phyloP scores from a whole-genome alignment of 306 rosid genomes.

The Casuarina equisetifolia region DNA sequence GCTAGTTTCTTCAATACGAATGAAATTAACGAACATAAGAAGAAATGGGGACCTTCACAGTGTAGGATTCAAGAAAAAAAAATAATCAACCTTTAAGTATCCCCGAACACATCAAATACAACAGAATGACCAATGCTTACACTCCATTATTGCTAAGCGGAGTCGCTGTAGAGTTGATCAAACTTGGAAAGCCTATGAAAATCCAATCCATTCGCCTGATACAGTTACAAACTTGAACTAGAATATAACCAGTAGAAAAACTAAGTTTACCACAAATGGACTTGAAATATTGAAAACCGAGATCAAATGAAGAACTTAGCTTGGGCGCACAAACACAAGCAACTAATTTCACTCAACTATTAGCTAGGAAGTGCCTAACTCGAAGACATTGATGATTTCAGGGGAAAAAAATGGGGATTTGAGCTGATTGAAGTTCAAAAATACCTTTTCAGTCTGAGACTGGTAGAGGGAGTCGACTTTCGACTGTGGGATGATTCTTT shows the following conservation, averaged over 20 bases:
- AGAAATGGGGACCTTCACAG: background rate
- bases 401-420: background rate
- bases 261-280: background rate
- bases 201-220: background rate
- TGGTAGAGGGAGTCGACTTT: slow-evolving; percentile 88
- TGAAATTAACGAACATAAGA: background rate
- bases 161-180: background rate
- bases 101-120: background rate
- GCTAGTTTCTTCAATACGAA: background rate
- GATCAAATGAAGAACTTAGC: background rate
- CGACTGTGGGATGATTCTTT: slow-evolving; percentile 85
- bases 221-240: background rate
- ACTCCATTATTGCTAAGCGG: background rate
- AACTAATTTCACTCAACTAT: background rate
- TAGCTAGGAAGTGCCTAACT: background rate
- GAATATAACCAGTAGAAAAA: background rate
- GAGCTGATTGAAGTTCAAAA: slow-evolving; percentile 9
- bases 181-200: background rate
- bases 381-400: background rate
- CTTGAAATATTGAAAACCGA: background rate
- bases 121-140: background rate
- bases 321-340: background rate
- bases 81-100: background rate
- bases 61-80: background rate
- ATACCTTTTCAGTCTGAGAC: slow-evolving; percentile 90